Base-by-base conservation (phyloP, 2,329 filamentous ascomycete species). In the Stemphylium lycopersici region DNA sequence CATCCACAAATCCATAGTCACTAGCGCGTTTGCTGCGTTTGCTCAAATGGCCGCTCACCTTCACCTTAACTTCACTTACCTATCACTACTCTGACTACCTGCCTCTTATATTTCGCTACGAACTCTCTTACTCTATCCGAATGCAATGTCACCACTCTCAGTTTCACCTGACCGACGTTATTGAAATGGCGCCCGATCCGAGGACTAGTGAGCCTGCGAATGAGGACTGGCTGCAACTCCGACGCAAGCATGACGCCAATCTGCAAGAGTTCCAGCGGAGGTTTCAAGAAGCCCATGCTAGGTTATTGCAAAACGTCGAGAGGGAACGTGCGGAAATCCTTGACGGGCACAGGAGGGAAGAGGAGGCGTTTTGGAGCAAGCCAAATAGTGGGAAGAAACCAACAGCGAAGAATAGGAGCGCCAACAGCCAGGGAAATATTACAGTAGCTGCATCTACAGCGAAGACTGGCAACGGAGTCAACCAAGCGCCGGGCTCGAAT, bases 281-380 rank as follows among this genome's bases (percentile, higher is more conserved):
- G 1, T 18, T 41, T 3, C 6, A 18, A 12, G 22, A 26, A n/a
- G 15, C 38, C 2, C 31, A 43, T 8, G 12, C 3, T 5, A 32
- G 43, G 1, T 51, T 65, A 13, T n/a, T 44, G 4, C 5, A 15
- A 3, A 15, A 45, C 0, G 34, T 56, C 4, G 48, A 52, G 1
- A 31, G 18, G 1, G 37, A 26, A 13, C 31, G 34, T 18, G 15
- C 20, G 0, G 15, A 20, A 0, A 18, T 66, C 6, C 32, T 51
- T 7, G 48, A 42, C 3, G 54, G 20, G 3, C 60, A 65, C 13
- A 10, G 18, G 5, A 20, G 31, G 7, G 60, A 62, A 36, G 51
- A 63, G 26, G 16, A 44, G 1, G 33, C 48, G 0, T 57, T 65
- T 29, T 58, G 56, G 58, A 52, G 18, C 20, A 52, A 33, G 16